Base-by-base conservation (phyloP, 2,329 filamentous ascomycete genomes). In the Alternaria sp. region DNA sequence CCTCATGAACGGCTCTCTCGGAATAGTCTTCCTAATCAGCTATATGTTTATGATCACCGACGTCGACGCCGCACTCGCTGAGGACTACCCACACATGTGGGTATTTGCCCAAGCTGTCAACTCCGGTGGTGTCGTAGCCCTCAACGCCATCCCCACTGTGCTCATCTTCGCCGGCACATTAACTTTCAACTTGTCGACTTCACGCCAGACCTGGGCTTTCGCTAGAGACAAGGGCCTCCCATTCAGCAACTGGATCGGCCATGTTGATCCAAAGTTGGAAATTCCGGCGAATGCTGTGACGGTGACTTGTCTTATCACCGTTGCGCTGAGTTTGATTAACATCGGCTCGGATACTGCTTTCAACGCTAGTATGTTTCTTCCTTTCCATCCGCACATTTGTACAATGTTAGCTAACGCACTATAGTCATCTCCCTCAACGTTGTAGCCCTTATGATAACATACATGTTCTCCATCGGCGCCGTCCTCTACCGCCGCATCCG, bases 401-500 rank as follows among this genome's bases (percentile, higher is more conserved):
- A 9, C 5, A 3, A 44, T n/a, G 4, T 40, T 11, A 30, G 13
- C 49, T 59, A 47, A 62, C 32, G 15, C 12, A 5, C 11, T 40
- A 1, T 45, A 77, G 74, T 82, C 61, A 77, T 81, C 36, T 81
- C 79, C 1, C 74, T 83, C n/a, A 76, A 76, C 53, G 69, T 79
- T 15, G 77, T 79, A 6, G 76, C 77, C 6, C 68, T 81, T 6
- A 77, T 83, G 74, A 78, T 77, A 10, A 81, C 80, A 12, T 84
- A 83, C 72, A 72, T 79, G 47, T 72, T 83, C 58, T 76, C 72
- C 19, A 82, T 83, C 59, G 77, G 77, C 57, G 79, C 77, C 59
- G 76, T 83, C 9, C 72, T 82, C 19, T 80, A 78, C 63, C 74
- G 79, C 36, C 78, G 81, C 45, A 65, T 82, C 49, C 72, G 70